phyloP scores from a whole-genome alignment of 2,329 filamentous ascomycete species.

The Aspergillus fumigatiaffinis region DNA sequence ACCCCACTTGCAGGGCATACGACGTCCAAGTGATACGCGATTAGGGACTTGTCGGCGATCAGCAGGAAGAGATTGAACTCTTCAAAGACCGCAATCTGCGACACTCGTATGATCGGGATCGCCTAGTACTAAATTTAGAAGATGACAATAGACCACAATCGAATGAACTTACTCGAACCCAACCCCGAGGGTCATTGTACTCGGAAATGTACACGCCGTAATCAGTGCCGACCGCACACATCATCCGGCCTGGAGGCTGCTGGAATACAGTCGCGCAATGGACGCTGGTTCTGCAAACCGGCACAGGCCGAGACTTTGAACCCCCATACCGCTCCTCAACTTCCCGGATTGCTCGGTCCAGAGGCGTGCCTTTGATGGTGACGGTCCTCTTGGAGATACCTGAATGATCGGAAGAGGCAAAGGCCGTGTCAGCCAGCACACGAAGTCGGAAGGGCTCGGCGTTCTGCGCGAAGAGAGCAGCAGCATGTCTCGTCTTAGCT shows the following conservation, averaged over 20 bases:
- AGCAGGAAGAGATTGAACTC: conserved; percentile 92
- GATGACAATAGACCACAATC: background rate
- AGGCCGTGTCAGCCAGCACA: conserved; percentile 88
- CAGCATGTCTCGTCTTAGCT: conserved; percentile 90
- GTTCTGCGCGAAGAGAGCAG: conserved; percentile 83
- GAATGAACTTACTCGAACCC: conserved; percentile 68
- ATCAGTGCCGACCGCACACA: conserved; percentile 93
- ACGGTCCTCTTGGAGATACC: conserved; percentile 61
- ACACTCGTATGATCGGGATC: conserved; percentile 72
- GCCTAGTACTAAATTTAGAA: conserved; percentile 50
- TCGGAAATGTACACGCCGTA: conserved; percentile 90
- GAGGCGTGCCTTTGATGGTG: conserved; percentile 81
- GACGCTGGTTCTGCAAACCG: conserved; percentile 79
- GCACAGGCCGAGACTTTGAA: conserved; percentile 62
- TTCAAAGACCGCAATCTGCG: conserved; percentile 90
- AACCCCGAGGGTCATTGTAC: conserved; percentile 82
- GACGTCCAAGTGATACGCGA: conserved; percentile 90
- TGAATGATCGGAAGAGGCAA: conserved; percentile 49
- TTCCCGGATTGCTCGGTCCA: conserved; percentile 85
- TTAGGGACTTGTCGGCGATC: conserved; percentile 84
- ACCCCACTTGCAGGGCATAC: conserved; percentile 57
- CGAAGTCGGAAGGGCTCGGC: conserved; percentile 91
- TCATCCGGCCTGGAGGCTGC: conserved; percentile 71
- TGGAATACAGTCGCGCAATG: conserved; percentile 92
- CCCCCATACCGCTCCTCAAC: conserved; percentile 70